Evolutionary conservation across 2,329 filamentous ascomycete species (phyloP).

Genomic region (Aspergillus sp.): DNA sequence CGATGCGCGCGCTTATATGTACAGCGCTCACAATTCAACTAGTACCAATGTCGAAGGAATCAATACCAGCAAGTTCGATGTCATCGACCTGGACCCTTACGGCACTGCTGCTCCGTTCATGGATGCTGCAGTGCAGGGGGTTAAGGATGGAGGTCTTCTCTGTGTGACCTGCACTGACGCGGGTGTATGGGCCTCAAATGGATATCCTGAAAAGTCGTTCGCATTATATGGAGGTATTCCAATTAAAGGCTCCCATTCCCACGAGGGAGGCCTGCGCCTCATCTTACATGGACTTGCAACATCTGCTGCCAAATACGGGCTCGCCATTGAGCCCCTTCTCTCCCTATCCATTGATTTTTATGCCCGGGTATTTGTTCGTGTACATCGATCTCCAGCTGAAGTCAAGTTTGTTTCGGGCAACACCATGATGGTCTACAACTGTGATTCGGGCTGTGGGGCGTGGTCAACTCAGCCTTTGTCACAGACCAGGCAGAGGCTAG

Average conservation of each 20-base stretch:
- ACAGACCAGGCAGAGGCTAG: slow-evolving; percentile 59
- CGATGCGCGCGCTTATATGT: slow-evolving; percentile 91
- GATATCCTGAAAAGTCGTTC: slow-evolving; percentile 91
- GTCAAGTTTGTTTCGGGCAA: slow-evolving; percentile 90
- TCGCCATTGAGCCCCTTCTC: slow-evolving; percentile 83
- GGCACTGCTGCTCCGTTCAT: slow-evolving; percentile 90
- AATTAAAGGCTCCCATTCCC: slow-evolving; percentile 76
- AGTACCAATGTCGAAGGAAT: slow-evolving; percentile 33
- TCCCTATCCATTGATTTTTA: slow-evolving; percentile 97
- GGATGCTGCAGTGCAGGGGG: slow-evolving; percentile 80
- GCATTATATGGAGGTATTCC: slow-evolving; percentile 90
- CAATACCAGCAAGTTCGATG: slow-evolving; percentile 65
- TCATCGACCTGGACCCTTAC: slow-evolving; percentile 95
- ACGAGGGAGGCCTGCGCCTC: slow-evolving; percentile 83
- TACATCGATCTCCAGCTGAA: slow-evolving; percentile 72
- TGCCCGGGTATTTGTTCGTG: slow-evolving; percentile 77
- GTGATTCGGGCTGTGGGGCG: slow-evolving; percentile 84
- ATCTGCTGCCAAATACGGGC: slow-evolving; percentile 76
- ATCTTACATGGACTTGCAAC: slow-evolving; percentile 78
- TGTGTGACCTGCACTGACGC: slow-evolving; percentile 97
- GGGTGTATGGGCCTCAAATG: slow-evolving; percentile 87
- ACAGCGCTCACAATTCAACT: slow-evolving; percentile 54
- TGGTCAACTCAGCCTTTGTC: slow-evolving; percentile 80
- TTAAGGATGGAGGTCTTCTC: slow-evolving; percentile 82
- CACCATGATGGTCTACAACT: slow-evolving; percentile 89